These are phyloP conservation scores for Tieghemostelium lacteum DNA, from an alignment of 78 protist species.

Conservation along the genomic window DNA sequence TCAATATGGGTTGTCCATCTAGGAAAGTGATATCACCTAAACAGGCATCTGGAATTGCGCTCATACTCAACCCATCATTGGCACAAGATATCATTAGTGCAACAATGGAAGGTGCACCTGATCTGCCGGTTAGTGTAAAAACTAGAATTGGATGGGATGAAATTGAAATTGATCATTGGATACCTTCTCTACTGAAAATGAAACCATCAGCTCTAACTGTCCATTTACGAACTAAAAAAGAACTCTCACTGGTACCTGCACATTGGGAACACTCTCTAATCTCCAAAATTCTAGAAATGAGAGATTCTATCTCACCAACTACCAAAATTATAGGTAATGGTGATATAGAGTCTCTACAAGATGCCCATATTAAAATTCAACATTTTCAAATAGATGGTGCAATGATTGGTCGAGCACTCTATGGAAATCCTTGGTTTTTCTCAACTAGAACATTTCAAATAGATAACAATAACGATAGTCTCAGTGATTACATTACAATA, in stretches of 20 bases:
- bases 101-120: slow-evolving; percentile 1
- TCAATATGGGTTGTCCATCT: slow-evolving; percentile 73
- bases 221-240: slow-evolving; percentile 65
- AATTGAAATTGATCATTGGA: slow-evolving; percentile 58
- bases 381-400: slow-evolving; percentile 23
- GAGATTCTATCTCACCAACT: slow-evolving; percentile 1
- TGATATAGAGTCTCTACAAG: slow-evolving; percentile 23
- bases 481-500: background rate
- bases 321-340: slow-evolving; percentile 58
- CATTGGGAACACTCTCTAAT: slow-evolving; percentile 58
- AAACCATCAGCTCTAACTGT: slow-evolving; percentile 33
- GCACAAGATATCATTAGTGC: slow-evolving; percentile 19
- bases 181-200: slow-evolving; percentile 12
- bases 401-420: slow-evolving; percentile 54
- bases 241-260: slow-evolving; percentile 52
- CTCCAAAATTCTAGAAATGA: background rate
- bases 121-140: slow-evolving; percentile 46
- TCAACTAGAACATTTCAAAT: background rate
- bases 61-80: slow-evolving; percentile 4
- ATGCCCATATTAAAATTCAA: background rate
- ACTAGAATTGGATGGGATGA: slow-evolving; percentile 72
- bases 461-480: background rate
- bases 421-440: slow-evolving; percentile 75
- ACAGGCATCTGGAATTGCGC: slow-evolving; percentile 55
- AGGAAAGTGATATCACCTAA: slow-evolving; percentile 67